Percentiles rank a stretch among this genome's conserved stretches.
These are phyloP conservation scores for Penicillium pulvis DNA, from an alignment of 495 filamentous ascomycete species.

Conservation along the genomic window DNA sequence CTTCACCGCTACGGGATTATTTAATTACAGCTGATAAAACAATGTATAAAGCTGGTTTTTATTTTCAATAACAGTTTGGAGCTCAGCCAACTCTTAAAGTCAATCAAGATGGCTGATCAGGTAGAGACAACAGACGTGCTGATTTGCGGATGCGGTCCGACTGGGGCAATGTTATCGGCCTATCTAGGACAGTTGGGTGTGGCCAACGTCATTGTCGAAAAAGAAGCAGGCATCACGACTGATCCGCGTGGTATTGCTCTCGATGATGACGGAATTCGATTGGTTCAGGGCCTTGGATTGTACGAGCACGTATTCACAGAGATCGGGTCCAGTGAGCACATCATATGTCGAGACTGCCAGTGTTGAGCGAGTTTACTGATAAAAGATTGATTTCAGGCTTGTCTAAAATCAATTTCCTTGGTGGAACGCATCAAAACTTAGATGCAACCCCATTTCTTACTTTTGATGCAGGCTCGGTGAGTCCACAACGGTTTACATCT, in stretches of 20 bases:
- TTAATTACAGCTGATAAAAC: no score
- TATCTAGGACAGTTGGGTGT: slow-evolving; percentile 31
- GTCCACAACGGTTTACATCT: neutral
- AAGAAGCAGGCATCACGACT: slow-evolving; percentile 43
- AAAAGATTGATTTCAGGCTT: slow-evolving; percentile 22
- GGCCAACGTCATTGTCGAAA: slow-evolving; percentile 44
- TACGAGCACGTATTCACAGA: slow-evolving; percentile 41
- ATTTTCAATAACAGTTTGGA: no score
- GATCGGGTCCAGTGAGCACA: slow-evolving; percentile 29
- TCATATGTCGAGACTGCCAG: neutral
- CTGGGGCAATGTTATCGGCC: slow-evolving; percentile 39
- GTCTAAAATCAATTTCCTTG: slow-evolving; percentile 28
- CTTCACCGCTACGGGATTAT: neutral
- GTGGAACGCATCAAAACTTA: slow-evolving; percentile 18
- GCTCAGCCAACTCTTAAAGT: neutral
- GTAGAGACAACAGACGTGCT: slow-evolving; percentile 38
- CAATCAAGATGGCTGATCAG: neutral
- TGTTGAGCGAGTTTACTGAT: neutral
- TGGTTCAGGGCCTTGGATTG: slow-evolving; percentile 47
- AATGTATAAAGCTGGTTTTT: neutral
- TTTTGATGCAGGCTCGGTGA: slow-evolving; percentile 14
- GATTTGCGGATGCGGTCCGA: slow-evolving; percentile 45
- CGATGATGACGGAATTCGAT: slow-evolving; percentile 53
- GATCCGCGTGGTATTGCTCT: slow-evolving; percentile 56
- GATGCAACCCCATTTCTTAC: slow-evolving; percentile 9